These are phyloP conservation scores for Gigaspora rosea DNA, from an alignment of 192 early-diverging fungal species.

Conservation along the genomic window DNA sequence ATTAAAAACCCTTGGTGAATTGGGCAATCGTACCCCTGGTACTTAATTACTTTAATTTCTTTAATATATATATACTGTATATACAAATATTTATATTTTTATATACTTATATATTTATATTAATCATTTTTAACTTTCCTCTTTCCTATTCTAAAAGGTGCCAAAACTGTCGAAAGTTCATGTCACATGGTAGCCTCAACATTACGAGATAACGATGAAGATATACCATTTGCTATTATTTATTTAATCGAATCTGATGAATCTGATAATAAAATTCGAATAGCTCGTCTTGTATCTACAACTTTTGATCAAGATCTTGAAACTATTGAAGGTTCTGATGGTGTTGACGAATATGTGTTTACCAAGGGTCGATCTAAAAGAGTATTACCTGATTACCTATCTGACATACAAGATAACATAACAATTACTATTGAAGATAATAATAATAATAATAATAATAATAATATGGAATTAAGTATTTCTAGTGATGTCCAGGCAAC, in stretches of 20 bases:
- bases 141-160: background rate
- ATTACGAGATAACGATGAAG: background rate
- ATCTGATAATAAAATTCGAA: background rate
- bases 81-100: background rate
- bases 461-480: background rate
- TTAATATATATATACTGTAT: background rate
- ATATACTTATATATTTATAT: background rate
- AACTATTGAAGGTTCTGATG: background rate
- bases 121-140: background rate
- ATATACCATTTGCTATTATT: slow-evolving; percentile 13
- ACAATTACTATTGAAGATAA: background rate
- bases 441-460: background rate
- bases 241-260: slow-evolving; percentile 6
- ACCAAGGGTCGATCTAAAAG: slow-evolving; percentile 8
- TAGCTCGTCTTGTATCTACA: background rate
- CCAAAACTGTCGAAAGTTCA: slow-evolving; percentile 18
- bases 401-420: background rate
- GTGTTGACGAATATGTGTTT: slow-evolving; percentile 9
- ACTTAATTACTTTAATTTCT: background rate
- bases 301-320: slow-evolving; percentile 17
- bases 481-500: background rate
- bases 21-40: slow-evolving; percentile 38
- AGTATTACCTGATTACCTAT: slow-evolving; percentile 9
- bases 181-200: slow-evolving; percentile 4
- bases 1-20: slow-evolving; percentile 38